Base-by-base conservation (phyloP, 2,329 filamentous ascomycete species). In the Fusarium albidum region DNA sequence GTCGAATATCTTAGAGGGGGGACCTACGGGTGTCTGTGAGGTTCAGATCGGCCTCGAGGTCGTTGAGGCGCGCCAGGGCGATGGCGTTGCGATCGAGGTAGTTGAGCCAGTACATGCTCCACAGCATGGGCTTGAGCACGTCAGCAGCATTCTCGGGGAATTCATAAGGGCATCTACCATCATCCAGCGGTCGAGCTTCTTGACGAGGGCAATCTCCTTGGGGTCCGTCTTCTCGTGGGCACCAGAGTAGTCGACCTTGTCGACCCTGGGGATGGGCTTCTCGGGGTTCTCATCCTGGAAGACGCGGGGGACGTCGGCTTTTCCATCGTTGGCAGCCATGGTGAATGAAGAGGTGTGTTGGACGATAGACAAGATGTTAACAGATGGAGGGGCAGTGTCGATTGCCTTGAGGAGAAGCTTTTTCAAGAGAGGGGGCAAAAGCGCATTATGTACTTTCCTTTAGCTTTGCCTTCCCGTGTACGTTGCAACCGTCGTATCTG, bases 81-180 rank as follows among this genome's bases (percentile, higher is more conserved):
- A 81, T 79, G 25, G 77, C 77, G 49, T 79, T 79, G 7, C 77
- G 70, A 34, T 80, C 78, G 15, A 79, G 68, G 45, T 77, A 77
- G 52, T 76, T 79, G 35, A 78, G 67, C 65, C 74, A 78, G 57
- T 78, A 79, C 68, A 75, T 70, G 51, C 64, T 61, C 70, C 71
- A 74, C 5, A 73, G 65, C 61, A 73, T 73, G 0, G 71, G 71
- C 63, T 71, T 1, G n/a, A 3, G 26, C 0, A 13, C 11, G 27
- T 64, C 8, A 59, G 49, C 12, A 31, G 2, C 2, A 2, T 1
- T 7, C 9, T 3, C 11, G 6, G 14, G n/a, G 5, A 12, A 25
- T 18, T 3, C 5, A 13, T 6, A 10, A 14, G 18, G 26, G 11
- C 26, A 6, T 1, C 57, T 49, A 62, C 61, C 61, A 66, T 66